Base-by-base conservation (phyloP, 2,329 filamentous ascomycete species). In the Decorospora gaudefroyi region DNA sequence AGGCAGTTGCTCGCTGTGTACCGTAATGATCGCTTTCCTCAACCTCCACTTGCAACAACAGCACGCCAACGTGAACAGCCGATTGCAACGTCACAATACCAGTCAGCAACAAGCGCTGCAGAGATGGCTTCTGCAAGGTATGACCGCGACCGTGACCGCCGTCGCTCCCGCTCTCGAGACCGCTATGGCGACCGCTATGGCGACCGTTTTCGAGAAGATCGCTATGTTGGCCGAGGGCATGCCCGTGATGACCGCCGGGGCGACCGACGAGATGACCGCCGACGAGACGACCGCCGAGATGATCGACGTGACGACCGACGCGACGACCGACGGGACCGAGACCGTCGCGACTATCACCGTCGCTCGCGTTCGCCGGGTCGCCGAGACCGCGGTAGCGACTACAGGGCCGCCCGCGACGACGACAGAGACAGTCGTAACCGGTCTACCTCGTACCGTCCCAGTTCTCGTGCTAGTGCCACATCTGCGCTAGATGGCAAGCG, bases 391-490 rank as follows among this genome's bases (percentile, higher is more conserved):
- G 85, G 23, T 21, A 51, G 56, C 31, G 78, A 84, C 67, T 83
- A 87, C 62, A 83, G 84, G 66, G 74, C 74, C 31, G 57, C 84
- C 67, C 43, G 43, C 40, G 78, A 84, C 67, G 84, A 88, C 60
- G 84, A 84, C 66, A 73, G 75, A 62, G 83, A 84, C 68, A 73
- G 74, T 63, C 85, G 84, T 75, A 79, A 87, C 89, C 72, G 85
- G 85, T 64, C 88, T 84, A 69, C 81, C 81, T 69, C 86, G 88
- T 64, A 44, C 42, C 65, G 53, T 6, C 46, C 80, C 80, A 68
- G 76, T 73, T 64, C 79, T 78, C 67, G 82, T 81, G 69, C 87
- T 86, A 86, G 90, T 73, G 84, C 85, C 6, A 64, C 59, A 6
- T 55, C 62, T 1, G 58, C 45, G 8, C 49, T 56, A 15, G 62